Percentiles rank a stretch among this genome's conserved stretches.
phyloP scores from a whole-genome alignment of 1,284 basidiomycete species.

The Takashimella tepidaria region DNA sequence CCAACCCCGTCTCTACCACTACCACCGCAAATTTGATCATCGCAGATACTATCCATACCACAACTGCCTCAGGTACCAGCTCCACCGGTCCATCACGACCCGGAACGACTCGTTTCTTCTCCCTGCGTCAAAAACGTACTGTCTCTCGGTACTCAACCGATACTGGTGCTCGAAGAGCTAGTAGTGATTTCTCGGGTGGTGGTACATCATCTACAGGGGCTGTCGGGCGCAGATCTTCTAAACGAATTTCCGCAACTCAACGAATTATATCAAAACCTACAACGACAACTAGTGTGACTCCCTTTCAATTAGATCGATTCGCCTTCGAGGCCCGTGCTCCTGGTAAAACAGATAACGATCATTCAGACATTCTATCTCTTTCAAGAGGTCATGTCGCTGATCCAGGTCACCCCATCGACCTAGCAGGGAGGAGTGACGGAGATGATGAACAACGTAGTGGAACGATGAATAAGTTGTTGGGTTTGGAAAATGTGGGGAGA shows the following conservation, averaged over 20 bases:
- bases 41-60: not conserved
- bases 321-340: constrained; percentile 1
- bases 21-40: not conserved
- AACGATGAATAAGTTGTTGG: constrained; percentile 11
- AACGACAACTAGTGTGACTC: not conserved
- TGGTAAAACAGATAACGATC: not conserved
- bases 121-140: constrained; percentile 11
- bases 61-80: not conserved
- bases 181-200: constrained; percentile 11
- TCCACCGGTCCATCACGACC: not conserved
- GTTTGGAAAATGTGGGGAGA: constrained; percentile 25
- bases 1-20: constrained; percentile 3
- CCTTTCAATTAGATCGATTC: not conserved
- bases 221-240: constrained; percentile 5
- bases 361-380: not conserved
- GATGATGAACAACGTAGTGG: not conserved
- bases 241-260: not conserved
- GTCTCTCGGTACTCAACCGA: constrained; percentile 4
- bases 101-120: constrained; percentile 11
- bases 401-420: not conserved
- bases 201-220: constrained; percentile 2
- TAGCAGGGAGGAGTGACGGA: not conserved
- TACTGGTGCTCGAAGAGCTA: constrained; percentile 11
- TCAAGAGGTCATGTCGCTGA: no score
- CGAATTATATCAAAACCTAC: constrained; percentile 7